A percentile compares a stretch with the other conserved stretches of the same genome.
Conservation (phyloP, 306 rosid species). For the Cucurbita ficifolia region DNA sequence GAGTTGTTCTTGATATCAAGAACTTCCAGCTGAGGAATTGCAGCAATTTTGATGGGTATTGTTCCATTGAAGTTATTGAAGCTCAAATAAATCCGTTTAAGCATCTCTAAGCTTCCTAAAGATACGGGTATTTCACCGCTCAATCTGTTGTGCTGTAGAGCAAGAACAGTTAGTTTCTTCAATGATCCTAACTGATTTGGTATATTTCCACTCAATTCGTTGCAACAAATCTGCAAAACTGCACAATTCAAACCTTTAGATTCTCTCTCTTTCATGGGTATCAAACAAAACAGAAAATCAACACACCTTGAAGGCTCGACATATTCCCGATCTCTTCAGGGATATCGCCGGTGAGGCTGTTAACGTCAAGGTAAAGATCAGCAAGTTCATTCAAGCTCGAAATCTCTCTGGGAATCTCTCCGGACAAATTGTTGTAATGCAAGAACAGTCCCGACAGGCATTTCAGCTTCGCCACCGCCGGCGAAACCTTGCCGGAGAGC, state of each 20-base stretch:
- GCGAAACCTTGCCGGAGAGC: constrained; percentile 66
- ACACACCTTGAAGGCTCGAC: constrained; percentile 74
- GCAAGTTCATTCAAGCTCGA: constrained; percentile 48
- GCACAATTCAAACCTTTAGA: neutral
- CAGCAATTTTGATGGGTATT: constrained; percentile 43
- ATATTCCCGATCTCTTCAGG: constrained; percentile 52
- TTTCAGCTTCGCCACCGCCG: constrained; percentile 55
- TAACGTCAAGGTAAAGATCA: constrained; percentile 81
- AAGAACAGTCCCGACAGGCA: constrained; percentile 70
- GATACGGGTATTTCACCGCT: constrained; percentile 52
- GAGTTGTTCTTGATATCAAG: constrained; percentile 59
- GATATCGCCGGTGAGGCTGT: constrained; percentile 54
- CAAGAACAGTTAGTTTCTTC: constrained; percentile 51
- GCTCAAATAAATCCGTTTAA: constrained; percentile 66
- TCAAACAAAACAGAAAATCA: neutral
- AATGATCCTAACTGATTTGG: constrained; percentile 50
- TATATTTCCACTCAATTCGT: constrained; percentile 56
- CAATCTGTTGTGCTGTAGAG: constrained; percentile 57
- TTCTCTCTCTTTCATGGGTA: neutral
- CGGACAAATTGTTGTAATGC: constrained; percentile 72
- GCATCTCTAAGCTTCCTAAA: constrained; percentile 37
- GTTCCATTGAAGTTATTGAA: constrained; percentile 50
- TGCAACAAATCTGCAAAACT: constrained; percentile 75
- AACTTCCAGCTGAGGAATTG: constrained; percentile 25
- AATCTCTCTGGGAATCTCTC: constrained; percentile 68